Percentiles rank a stretch among this genome's conserved stretches.
These are phyloP conservation scores for Talaromyces islandicus DNA, from an alignment of 2,329 filamentous ascomycete genomes.

Conservation along the genomic window DNA sequence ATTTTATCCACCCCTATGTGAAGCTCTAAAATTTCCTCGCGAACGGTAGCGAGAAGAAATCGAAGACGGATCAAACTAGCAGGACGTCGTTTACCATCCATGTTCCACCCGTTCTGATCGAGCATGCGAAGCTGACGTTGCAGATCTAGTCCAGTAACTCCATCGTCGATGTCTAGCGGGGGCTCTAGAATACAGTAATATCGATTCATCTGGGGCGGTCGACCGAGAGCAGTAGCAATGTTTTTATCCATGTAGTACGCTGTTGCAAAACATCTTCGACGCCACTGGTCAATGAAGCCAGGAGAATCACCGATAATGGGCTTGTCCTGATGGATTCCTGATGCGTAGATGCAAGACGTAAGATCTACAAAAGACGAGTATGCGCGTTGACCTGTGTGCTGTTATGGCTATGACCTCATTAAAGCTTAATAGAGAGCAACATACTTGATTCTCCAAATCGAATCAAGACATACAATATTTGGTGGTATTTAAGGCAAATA, in stretches of 20 bases:
- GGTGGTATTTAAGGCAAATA: not conserved
- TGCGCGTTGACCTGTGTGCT: not conserved
- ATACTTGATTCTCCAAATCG: not conserved
- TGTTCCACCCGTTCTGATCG: constrained; percentile 1
- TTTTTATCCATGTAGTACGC: not conserved
- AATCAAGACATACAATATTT: not conserved
- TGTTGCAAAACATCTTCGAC: not conserved
- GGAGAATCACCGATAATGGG: not conserved
- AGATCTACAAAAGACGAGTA: not conserved
- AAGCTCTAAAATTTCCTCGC: not conserved
- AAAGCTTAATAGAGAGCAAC: no score
- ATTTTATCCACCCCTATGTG: not conserved
- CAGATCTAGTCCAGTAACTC: not conserved
- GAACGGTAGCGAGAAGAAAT: not conserved
- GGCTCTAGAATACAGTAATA: constrained; percentile 1
- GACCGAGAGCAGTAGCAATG: not conserved
- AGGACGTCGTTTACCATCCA: not conserved
- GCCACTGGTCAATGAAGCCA: not conserved
- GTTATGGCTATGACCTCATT: not conserved
- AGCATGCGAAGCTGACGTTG: not conserved
- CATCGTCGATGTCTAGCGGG: not conserved
- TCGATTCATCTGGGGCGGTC: constrained; percentile 1
- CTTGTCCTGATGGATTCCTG: not conserved
- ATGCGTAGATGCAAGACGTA: not conserved
- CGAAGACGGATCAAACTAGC: not conserved